These are phyloP conservation scores for Fusarium buxicola DNA, from an alignment of 2,329 filamentous ascomycete species.

Conservation along the genomic window DNA sequence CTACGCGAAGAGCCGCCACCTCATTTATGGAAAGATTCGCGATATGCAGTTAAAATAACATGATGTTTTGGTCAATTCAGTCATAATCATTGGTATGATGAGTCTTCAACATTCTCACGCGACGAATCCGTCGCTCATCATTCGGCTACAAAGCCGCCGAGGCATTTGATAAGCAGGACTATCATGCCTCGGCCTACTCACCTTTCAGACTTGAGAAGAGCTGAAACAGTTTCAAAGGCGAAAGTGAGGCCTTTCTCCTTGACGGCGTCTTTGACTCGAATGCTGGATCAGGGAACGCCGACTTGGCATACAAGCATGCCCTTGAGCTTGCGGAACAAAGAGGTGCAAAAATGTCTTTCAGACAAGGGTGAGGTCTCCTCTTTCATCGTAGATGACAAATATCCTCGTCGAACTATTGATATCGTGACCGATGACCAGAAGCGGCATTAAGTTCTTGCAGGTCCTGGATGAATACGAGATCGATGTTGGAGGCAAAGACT, in stretches of 20 bases:
- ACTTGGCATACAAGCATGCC: conserved; percentile 2
- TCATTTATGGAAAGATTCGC: neutral
- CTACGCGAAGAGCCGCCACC: neutral
- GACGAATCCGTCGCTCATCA: no score
- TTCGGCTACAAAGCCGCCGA: conserved; percentile 3
- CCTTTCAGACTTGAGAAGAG: neutral
- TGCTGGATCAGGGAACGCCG: neutral
- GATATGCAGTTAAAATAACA: conserved; percentile 2
- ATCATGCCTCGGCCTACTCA: conserved; percentile 1
- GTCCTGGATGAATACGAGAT: neutral
- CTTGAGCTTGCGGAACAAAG: neutral
- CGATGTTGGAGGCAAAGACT: no score
- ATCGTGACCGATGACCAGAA: neutral
- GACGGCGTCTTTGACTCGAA: conserved; percentile 8
- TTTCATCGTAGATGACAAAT: conserved; percentile 5
- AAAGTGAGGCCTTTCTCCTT: neutral
- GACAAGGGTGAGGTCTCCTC: neutral
- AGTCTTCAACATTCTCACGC: no score
- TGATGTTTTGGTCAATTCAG: neutral
- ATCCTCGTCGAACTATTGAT: neutral
- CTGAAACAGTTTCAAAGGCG: neutral
- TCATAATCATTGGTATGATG: no score
- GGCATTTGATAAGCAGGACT: conserved; percentile 2
- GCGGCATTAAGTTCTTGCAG: conserved; percentile 1
- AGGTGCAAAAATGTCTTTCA: neutral